phyloP scores from a whole-genome alignment of 2,329 filamentous ascomycete genomes.

The Cytospora piceicola region DNA sequence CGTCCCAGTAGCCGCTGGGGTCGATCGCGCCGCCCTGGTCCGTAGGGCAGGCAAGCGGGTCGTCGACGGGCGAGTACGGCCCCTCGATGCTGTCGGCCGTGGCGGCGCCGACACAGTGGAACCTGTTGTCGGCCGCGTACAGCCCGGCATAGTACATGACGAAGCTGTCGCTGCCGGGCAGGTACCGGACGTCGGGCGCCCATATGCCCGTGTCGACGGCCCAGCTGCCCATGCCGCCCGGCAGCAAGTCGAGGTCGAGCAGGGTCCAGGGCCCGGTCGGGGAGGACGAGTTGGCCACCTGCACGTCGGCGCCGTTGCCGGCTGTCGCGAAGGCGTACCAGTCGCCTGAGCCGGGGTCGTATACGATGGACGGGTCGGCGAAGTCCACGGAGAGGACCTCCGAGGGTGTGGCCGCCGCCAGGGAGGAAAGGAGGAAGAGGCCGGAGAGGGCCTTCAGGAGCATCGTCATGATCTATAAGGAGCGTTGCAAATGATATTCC shows the following conservation, averaged over 20 bases:
- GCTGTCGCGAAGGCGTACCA: conserved; percentile 58
- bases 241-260: conserved; percentile 50
- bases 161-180: conserved; percentile 45
- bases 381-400: conserved; percentile 41
- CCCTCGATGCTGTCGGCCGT: conserved; percentile 43
- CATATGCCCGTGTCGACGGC: conserved; percentile 46
- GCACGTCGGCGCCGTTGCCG: conserved; percentile 47
- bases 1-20: conserved; percentile 49
- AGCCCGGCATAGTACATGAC: conserved; percentile 55
- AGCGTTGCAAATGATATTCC: not conserved
- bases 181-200: conserved; percentile 55
- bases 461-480: not conserved
- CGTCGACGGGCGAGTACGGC: conserved; percentile 45
- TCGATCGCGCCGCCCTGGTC: conserved; percentile 55
- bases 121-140: conserved; percentile 32
- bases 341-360: conserved; percentile 41
- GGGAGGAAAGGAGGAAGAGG: not conserved
- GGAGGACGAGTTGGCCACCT: conserved; percentile 51
- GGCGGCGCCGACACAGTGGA: conserved; percentile 53
- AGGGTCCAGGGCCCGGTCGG: conserved; percentile 43
- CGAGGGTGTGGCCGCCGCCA: conserved; percentile 4
- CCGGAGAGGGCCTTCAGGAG: not conserved
- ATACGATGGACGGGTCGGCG: conserved; percentile 51
- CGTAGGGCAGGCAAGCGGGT: conserved; percentile 47
- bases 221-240: conserved; percentile 49